Base-by-base conservation (phyloP, 78 protist genomes). In the Dictyostelium brefeldianum region DNA sequence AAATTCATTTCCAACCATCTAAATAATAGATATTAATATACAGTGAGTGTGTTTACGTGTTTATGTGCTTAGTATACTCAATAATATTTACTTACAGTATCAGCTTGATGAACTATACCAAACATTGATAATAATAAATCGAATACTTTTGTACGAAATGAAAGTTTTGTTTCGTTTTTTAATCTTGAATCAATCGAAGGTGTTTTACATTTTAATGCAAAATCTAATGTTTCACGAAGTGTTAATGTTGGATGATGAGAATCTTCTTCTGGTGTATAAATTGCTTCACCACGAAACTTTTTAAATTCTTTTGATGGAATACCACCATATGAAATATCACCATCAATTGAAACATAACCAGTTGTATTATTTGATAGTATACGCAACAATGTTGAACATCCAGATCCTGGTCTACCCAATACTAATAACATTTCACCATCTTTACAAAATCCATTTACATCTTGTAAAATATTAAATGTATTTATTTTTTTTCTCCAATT, bases 401-500 rank as follows among this genome's bases (percentile, higher is more conserved):
- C 90, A 70, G 90, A 14, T 8, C 94, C 94, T 22, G 87, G 94
- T 59, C 94, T 27, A 67, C 93, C 95, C 18, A 90, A 62, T 18
- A 90, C 95, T 79, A 90, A 81, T 12, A 90, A 71, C 95, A 90
- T 90, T 48, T 90, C 62, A 78, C 95, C 95, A 54, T 91, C 95
- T 74, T 74, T 80, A 59, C 90, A 80, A 82, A 81, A 91, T n/a
- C 59, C 62, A 43, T 29, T 70, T 7, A 91, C 84, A 31, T 91
- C 71, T 14, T 91, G 78, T 69, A 57, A 47, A 67, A 57, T 56
- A 51, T 80, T 9, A 69, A 57, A 80, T n/a, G 0, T 20, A 8
- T n/a, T 53, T 36, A 5, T 20, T 36, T 41, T 20, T 47, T 9
- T 65, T 47, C 27, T 25, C 70, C 70, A 62, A 62, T 25, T 25